phyloP scores from a whole-genome alignment of 805 yeast species.

The Lachancea meyersii region DNA sequence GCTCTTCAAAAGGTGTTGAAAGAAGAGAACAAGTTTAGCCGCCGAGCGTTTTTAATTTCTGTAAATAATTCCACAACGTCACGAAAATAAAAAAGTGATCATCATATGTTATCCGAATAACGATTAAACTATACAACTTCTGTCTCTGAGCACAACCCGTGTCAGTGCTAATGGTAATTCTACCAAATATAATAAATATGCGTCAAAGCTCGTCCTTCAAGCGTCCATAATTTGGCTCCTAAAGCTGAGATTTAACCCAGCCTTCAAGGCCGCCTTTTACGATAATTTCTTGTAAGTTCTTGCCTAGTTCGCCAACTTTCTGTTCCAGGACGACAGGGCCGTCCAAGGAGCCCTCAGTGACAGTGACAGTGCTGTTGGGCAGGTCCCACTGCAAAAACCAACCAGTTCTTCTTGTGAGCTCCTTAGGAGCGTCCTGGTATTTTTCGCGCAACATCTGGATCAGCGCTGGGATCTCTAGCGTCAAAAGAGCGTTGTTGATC shows the following conservation, averaged over 20 bases:
- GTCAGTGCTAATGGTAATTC: too few species aligned
- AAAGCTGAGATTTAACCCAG: conserved; percentile 81
- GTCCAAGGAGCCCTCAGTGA: conserved; percentile 50
- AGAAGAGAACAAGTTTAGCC: background rate
- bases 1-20: background rate
- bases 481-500: conserved; percentile 90
- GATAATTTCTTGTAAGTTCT: conserved; percentile 92
- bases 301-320: conserved; percentile 93
- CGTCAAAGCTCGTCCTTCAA: background rate
- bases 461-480: conserved; percentile 87
- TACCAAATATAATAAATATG: conserved; percentile 7
- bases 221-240: background rate
- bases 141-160: too few species aligned
- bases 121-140: too few species aligned
- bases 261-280: conserved; percentile 97
- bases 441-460: conserved; percentile 68
- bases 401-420: conserved; percentile 90
- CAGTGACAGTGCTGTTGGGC: conserved; percentile 71
- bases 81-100: too few species aligned
- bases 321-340: conserved; percentile 62
- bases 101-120: too few species aligned
- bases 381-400: conserved; percentile 93
- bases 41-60: background rate
- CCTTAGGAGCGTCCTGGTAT: conserved; percentile 49
- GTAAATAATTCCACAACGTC: too few species aligned